Evolutionary conservation across 129 eudicot genomes (phyloP), one percentile per base, ranked within the genome.

Genomic region (Glebionis coronaria): DNA sequence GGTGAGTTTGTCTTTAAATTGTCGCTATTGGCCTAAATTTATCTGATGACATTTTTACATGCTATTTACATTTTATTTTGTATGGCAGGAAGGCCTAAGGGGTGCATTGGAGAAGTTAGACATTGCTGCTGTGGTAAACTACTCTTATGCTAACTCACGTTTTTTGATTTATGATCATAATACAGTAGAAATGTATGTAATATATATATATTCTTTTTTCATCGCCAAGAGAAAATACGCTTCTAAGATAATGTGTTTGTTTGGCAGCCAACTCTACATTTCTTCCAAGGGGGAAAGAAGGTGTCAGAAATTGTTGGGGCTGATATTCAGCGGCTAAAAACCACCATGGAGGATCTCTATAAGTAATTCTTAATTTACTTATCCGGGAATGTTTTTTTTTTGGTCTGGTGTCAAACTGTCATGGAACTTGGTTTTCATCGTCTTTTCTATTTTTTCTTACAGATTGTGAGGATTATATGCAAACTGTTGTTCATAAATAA

Each of bases 231-330:
- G 42, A 35, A 35, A 35, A 35, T 35, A 35, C 6, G 42, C 42
- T 35, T 35, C 42, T 35, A 35, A 35, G 42, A 35, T 35, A 35
- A 35, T 65, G n/a, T 51, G 56, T 40, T 56, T 69, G 42, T 82
- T 69, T 69, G 42, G 80, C 84, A 90, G 97, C 97, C 97, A 52
- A 90, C 92, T 50, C 69, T 90, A n/a, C 86, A 90, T 74, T 87
- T 90, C 79, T 90, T 82, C 78, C 79, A 79, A 65, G 75, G 81
- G 51, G 97, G 97, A 15, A 85, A 84, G 67, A 90, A 84, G 79
- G 92, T 85, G 21, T 68, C 82, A 0, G 92, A 84, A 79, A 80
- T 90, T 20, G 73, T 90, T 28, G 95, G 97, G 59, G 95, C 97
- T 14, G 95, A 90, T 77, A 68, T 77, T 64, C 75, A 84, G 23